These are phyloP conservation scores for Jamesozyma lodderae DNA, from an alignment of 805 yeast species.

Conservation along the genomic window DNA sequence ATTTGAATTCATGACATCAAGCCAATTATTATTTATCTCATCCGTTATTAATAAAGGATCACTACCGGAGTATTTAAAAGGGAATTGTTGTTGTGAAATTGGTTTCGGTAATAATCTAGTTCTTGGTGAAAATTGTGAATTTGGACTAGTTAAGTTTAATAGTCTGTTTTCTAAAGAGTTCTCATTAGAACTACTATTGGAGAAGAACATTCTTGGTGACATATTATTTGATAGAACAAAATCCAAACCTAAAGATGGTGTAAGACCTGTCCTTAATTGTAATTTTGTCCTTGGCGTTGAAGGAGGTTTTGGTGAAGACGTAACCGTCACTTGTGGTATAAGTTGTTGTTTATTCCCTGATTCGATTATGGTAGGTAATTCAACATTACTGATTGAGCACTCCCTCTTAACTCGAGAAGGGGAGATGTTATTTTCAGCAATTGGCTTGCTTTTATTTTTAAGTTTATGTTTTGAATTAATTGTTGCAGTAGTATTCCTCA, in stretches of 20 bases:
- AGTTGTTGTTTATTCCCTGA: neutral
- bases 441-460: neutral
- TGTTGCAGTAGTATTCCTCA: constrained; percentile 15
- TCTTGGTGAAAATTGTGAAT: constrained; percentile 18
- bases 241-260: constrained; percentile 6
- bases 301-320: constrained; percentile 6
- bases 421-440: neutral
- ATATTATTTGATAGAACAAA: constrained; percentile 3
- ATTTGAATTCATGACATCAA: constrained; percentile 8
- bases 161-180: constrained; percentile 1
- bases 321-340: constrained; percentile 4
- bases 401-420: neutral
- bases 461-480: neutral
- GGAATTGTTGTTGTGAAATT: constrained; percentile 16
- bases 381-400: neutral
- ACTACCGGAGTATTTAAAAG: constrained; percentile 25
- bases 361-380: neutral
- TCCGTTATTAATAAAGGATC: constrained; percentile 28
- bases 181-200: constrained; percentile 1
- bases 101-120: constrained; percentile 8
- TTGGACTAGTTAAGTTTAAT: constrained; percentile 1
- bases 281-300: constrained; percentile 4
- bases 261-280: constrained; percentile 8
- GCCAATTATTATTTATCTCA: constrained; percentile 19
- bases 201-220: constrained; percentile 4